These are phyloP conservation scores for Mycena chlorophos DNA, from an alignment of 768 basidiomycete genomes.

Conservation along the genomic window DNA sequence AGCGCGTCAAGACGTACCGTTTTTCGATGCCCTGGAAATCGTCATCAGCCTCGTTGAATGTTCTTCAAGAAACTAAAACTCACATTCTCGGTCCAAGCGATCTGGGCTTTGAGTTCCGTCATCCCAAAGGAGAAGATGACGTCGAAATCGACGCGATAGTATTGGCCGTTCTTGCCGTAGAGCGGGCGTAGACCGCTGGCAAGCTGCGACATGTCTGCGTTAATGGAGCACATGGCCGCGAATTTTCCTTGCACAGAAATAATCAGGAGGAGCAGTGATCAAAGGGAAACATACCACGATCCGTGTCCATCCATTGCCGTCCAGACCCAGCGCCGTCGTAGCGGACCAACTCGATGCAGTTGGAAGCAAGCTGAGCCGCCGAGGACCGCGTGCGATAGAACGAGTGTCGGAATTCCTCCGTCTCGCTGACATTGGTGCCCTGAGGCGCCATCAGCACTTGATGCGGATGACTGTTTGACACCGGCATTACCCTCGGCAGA, in stretches of 20 bases:
- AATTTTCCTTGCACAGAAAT: slow-evolving; percentile 23
- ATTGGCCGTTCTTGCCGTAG: not conserved
- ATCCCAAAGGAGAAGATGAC: slow-evolving; percentile 46
- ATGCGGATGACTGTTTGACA: no score
- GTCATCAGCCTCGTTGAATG: not conserved
- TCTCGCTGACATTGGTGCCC: slow-evolving; percentile 38
- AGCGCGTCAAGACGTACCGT: slow-evolving; percentile 21
- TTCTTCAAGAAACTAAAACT: slow-evolving; percentile 29
- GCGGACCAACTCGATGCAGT: slow-evolving; percentile 20
- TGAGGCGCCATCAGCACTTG: slow-evolving; percentile 24
- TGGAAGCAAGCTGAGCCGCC: slow-evolving; percentile 4
- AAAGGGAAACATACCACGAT: slow-evolving; percentile 26
- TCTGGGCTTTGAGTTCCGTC: slow-evolving; percentile 47
- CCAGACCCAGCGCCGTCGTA: slow-evolving; percentile 23
- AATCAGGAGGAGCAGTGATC: slow-evolving; percentile 24
- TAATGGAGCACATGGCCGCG: slow-evolving; percentile 11
- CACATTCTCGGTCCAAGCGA: slow-evolving; percentile 43
- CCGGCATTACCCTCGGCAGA: slow-evolving; percentile 24
- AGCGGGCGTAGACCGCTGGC: not conserved
- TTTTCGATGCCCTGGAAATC: slow-evolving; percentile 29
- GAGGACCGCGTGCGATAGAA: slow-evolving; percentile 10
- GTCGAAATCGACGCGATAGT: slow-evolving; percentile 30
- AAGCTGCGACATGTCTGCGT: slow-evolving; percentile 17
- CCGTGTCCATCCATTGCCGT: slow-evolving; percentile 30
- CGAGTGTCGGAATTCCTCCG: slow-evolving; percentile 25